Evolutionary conservation across 768 basidiomycete species (phyloP), one percentile per base, ranked within the genome.

Genomic region (Naematelia aurantialba): DNA sequence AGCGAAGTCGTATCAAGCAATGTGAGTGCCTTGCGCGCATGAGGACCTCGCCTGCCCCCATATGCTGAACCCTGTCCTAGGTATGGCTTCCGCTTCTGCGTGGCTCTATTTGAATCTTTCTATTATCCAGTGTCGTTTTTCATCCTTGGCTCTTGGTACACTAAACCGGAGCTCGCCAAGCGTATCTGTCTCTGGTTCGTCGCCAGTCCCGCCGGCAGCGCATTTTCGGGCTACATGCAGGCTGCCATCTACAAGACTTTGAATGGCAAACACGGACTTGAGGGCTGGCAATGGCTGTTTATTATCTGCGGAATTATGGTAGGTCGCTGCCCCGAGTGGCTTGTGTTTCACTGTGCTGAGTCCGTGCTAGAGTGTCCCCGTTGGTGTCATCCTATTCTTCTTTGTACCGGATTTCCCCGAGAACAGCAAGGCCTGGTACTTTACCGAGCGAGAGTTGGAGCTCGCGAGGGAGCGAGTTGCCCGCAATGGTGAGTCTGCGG

Each of bases 211-310:
- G 19, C 45, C 10, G 64, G 64, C 8, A 34, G 47, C n/a, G 51
- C 61, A n/a, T 53, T 57, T 31, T 56, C 61, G 0, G 61, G 67
- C 5, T 63, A 52, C 34, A 29, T 68, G 30, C 63, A 66, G 55
- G 64, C 64, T 30, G 67, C 45, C 3, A 58, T 63, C n/a, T 59
- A 68, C 39, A 52, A 51, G 17, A 62, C 49, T 47, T 46, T 69
- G 10, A 52, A 69, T 27, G 65, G 61, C 5, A 19, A 13, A 45
- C 14, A 19, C 2, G 67, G 67, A 3, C 26, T 69, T 8, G 61
- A 57, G 14, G 64, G 64, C 2, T 69, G 67, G 67, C 29, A 64
- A 53, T 69, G 67, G 67, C 42, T 68, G 13, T 68, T 59, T 39
- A 55, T 65, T 29, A 54, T 62, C 64, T 58, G 61, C 24, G 58